Evolutionary conservation across 2,329 filamentous ascomycete genomes (phyloP).

Genomic region (Rhinocladiella similis): DNA sequence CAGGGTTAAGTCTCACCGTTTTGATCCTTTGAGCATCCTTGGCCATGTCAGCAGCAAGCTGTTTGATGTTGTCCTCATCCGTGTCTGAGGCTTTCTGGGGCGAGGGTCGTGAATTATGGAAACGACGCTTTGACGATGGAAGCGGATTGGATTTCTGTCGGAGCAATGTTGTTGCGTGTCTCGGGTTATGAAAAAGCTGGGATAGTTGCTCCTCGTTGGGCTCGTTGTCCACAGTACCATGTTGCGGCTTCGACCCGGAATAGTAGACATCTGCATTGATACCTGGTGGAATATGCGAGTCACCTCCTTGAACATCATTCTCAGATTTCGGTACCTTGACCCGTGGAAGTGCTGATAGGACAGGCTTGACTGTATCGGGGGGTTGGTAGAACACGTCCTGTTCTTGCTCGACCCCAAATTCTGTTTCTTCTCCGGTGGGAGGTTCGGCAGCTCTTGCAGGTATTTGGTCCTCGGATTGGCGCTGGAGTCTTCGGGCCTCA

Average conservation of each 20-base stretch:
- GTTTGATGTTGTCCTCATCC: constrained; percentile 42
- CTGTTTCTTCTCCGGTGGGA: constrained; percentile 33
- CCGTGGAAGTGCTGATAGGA: constrained; percentile 54
- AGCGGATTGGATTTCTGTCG: constrained; percentile 43
- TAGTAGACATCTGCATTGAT: constrained; percentile 60
- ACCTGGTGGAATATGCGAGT: constrained; percentile 40
- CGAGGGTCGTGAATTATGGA: constrained; percentile 19
- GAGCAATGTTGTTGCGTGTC: constrained; percentile 52
- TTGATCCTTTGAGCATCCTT: constrained; percentile 39
- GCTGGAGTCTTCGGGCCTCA: constrained; percentile 48
- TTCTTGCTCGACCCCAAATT: constrained; percentile 51
- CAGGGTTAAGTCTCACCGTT: constrained; percentile 23
- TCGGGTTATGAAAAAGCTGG: constrained; percentile 62
- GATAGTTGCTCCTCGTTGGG: constrained; percentile 59
- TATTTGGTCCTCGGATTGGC: constrained; percentile 53
- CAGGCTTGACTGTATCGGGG: constrained; percentile 47
- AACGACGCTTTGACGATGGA: constrained; percentile 22
- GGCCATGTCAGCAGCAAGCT: constrained; percentile 49
- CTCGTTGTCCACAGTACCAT: constrained; percentile 34
- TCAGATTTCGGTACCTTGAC: constrained; percentile 56
- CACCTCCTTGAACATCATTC: constrained; percentile 47
- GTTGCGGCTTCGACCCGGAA: constrained; percentile 31
- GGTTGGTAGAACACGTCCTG: constrained; percentile 60
- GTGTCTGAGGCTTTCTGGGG: constrained; percentile 24
- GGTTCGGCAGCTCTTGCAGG: constrained; percentile 52